Percentiles rank a stretch among this genome's conserved stretches.
Conservation (phyloP, 2,329 filamentous ascomycete species). For the Chaetomiaceae sp. region DNA sequence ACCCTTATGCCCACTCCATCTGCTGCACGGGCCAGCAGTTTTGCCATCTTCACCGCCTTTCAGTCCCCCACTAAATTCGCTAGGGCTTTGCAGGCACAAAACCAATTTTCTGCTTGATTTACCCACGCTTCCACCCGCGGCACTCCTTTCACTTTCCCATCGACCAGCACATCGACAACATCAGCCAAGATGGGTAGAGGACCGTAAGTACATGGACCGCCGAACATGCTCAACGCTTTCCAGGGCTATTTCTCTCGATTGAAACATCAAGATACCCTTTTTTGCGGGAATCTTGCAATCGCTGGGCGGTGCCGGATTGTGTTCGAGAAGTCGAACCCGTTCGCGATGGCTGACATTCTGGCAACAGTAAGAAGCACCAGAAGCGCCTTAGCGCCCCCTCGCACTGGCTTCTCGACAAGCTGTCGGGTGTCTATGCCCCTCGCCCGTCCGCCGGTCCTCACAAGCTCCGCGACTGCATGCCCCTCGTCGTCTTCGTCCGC, state of each 20-base stretch:
- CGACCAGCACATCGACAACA: conserved; percentile 31
- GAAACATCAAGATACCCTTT: not conserved
- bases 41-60: conserved; percentile 22
- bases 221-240: not conserved
- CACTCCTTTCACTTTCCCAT: conserved; percentile 27
- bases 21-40: conserved; percentile 5
- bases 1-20: not conserved
- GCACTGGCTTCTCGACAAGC: conserved; percentile 99
- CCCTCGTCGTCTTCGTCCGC: conserved; percentile 96
- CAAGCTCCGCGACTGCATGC: conserved; percentile 99
- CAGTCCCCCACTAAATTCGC: conserved; percentile 19
- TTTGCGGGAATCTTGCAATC: conserved; percentile 2
- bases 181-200: conserved; percentile 42
- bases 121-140: conserved; percentile 21
- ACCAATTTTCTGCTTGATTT: conserved; percentile 24
- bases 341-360: conserved; percentile 29
- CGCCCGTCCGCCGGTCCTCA: conserved; percentile 80
- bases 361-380: conserved; percentile 91
- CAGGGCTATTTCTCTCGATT: not conserved
- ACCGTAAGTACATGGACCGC: conserved; percentile 46
- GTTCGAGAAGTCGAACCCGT: conserved; percentile 1
- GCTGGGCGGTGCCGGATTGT: not conserved
- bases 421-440: conserved; percentile 82
- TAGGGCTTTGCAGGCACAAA: conserved; percentile 29
- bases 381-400: conserved; percentile 98